phyloP scores from a whole-genome alignment of 305 asterid genomes.

The Plantago coronopus region DNA sequence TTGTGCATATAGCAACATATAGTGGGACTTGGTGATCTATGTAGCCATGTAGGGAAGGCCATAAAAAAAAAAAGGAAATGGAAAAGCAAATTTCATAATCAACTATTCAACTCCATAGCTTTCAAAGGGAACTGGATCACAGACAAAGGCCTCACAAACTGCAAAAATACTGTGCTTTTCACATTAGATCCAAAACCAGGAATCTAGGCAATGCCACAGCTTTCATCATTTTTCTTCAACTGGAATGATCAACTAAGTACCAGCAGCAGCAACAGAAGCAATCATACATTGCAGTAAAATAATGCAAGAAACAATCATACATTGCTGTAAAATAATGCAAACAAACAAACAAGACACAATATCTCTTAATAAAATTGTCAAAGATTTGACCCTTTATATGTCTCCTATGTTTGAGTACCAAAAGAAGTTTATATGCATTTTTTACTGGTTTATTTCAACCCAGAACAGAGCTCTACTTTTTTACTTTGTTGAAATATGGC shows the following conservation, averaged over 20 bases:
- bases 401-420: slow-evolving; percentile 31
- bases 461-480: slow-evolving; percentile 31
- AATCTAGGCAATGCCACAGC: slow-evolving; percentile 32
- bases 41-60: no score
- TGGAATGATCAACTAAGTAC: slow-evolving; percentile 29
- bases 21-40: background rate
- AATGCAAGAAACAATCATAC: slow-evolving; percentile 4
- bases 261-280: slow-evolving; percentile 11
- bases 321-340: slow-evolving; percentile 20
- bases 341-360: slow-evolving; percentile 12
- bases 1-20: no score
- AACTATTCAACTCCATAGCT: slow-evolving; percentile 12
- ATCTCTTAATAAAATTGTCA: slow-evolving; percentile 25
- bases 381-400: slow-evolving; percentile 26
- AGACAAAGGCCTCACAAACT: slow-evolving; percentile 41
- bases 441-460: slow-evolving; percentile 34
- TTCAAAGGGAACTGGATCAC: slow-evolving; percentile 25
- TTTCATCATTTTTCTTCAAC: slow-evolving; percentile 33
- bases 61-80: no score
- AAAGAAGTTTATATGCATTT: slow-evolving; percentile 42
- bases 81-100: background rate
- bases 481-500: slow-evolving; percentile 27
- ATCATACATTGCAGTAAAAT: background rate
- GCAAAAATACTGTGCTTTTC: slow-evolving; percentile 28
- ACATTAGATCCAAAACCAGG: slow-evolving; percentile 44